Percentiles rank a stretch among this genome's conserved stretches.
These are phyloP conservation scores for Erodium moschatum DNA, from an alignment of 441 rosid species.

Conservation along the genomic window DNA sequence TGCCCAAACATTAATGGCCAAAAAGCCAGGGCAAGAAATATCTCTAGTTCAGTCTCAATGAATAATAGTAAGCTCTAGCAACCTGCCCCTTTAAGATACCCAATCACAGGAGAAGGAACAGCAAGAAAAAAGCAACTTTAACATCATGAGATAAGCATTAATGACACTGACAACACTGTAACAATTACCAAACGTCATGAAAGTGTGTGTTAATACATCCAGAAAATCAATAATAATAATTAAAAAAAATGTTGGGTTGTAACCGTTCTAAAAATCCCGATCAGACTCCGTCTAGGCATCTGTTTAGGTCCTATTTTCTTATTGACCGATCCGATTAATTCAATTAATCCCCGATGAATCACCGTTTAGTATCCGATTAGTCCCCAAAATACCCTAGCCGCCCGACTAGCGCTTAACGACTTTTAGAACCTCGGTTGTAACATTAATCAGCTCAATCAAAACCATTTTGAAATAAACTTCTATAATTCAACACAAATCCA, in stretches of 20 bases:
- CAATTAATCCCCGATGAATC: too few species aligned
- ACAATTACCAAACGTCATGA: neutral
- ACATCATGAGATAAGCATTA: neutral
- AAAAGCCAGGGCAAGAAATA: neutral
- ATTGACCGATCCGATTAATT: too few species aligned
- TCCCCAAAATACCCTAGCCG: too few species aligned
- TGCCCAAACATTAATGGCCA: neutral
- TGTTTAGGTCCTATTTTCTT: too few species aligned
- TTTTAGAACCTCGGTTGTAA: too few species aligned
- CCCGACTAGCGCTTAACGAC: too few species aligned
- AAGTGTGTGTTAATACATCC: neutral
- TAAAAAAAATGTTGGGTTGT: neutral
- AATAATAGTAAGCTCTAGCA: neutral
- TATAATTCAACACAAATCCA: neutral
- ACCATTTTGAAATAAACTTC: neutral
- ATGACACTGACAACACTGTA: neutral
- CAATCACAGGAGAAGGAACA: neutral
- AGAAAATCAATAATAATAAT: too few species aligned
- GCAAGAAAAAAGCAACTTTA: neutral
- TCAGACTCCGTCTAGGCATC: too few species aligned
- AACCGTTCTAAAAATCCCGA: too few species aligned
- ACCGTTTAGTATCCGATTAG: too few species aligned
- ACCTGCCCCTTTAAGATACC: neutral
- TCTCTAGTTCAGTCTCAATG: neutral
- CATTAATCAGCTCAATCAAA: neutral